Percentiles rank a stretch among this genome's conserved stretches.
Conservation (phyloP, 106 monocot genomes). For the Narthecium ossifragum region DNA sequence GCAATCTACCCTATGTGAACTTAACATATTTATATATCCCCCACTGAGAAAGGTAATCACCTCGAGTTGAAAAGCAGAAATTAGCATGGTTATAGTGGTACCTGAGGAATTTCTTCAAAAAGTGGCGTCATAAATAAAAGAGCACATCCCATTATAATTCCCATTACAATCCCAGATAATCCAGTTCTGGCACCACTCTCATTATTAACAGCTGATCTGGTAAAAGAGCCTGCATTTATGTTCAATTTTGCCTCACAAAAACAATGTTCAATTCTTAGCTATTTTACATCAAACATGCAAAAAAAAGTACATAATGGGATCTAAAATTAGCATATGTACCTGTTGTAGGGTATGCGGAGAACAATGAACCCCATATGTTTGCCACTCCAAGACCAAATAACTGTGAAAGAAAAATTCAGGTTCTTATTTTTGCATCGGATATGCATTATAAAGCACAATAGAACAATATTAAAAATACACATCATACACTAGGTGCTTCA, state of each 20-base stretch:
- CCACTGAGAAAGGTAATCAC: no score
- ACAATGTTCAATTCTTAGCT: neutral
- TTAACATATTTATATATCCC: no score
- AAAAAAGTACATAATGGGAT: neutral
- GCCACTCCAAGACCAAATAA: conserved; percentile 95
- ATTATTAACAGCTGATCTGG: conserved; percentile 98
- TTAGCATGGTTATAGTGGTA: no score
- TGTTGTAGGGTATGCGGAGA: conserved; percentile 84
- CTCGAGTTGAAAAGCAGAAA: no score
- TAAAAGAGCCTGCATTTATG: conserved; percentile 79
- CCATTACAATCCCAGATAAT: conserved; percentile 85
- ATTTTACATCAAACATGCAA: neutral
- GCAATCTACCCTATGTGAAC: no score
- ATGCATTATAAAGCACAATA: no score
- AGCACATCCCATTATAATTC: conserved; percentile 84
- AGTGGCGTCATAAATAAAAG: conserved; percentile 93
- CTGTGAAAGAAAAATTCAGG: conserved; percentile 36
- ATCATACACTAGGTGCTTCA: no score
- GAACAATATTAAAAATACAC: no score
- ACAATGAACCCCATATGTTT: conserved; percentile 93
- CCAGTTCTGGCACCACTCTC: conserved; percentile 96
- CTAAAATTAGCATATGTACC: conserved; percentile 31
- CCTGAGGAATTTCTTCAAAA: conserved; percentile 97
- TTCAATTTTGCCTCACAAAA: neutral
- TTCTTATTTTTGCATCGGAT: no score